phyloP scores from a whole-genome alignment of 768 basidiomycete species.

The Paxillus rubicundulus region DNA sequence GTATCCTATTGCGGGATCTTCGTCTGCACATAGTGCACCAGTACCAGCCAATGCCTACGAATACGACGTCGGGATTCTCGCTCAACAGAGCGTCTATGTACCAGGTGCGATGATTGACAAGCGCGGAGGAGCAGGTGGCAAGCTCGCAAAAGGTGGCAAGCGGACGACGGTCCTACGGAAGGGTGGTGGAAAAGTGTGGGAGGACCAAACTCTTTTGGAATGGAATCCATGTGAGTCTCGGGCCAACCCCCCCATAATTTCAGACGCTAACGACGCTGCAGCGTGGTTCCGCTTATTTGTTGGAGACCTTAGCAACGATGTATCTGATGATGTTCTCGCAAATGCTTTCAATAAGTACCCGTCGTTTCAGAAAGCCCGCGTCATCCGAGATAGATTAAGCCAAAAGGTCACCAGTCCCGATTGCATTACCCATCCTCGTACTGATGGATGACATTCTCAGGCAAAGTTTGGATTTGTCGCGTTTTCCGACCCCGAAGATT shows the following conservation, averaged over 20 bases:
- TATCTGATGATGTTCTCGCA: slow-evolving; percentile 90
- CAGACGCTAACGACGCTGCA: slow-evolving; percentile 29
- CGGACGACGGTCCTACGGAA: slow-evolving; percentile 91
- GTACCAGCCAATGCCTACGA: slow-evolving; percentile 90
- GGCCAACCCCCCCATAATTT: neutral
- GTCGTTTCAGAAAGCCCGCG: slow-evolving; percentile 92
- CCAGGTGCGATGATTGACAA: slow-evolving; percentile 90
- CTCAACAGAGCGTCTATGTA: slow-evolving; percentile 90
- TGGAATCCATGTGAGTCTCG: slow-evolving; percentile 88
- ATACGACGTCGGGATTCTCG: slow-evolving; percentile 87
- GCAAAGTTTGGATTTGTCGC: slow-evolving; percentile 97
- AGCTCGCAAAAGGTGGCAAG: slow-evolving; percentile 87
- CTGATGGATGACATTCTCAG: slow-evolving; percentile 37
- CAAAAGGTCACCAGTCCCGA: slow-evolving; percentile 64
- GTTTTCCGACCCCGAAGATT: slow-evolving; percentile 98
- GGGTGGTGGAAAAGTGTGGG: slow-evolving; percentile 96
- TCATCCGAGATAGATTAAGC: slow-evolving; percentile 91
- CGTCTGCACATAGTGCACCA: slow-evolving; percentile 68
- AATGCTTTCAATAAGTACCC: slow-evolving; percentile 93
- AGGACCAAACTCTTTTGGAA: slow-evolving; percentile 93
- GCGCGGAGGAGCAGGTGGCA: slow-evolving; percentile 80
- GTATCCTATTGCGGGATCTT: slow-evolving; percentile 61
- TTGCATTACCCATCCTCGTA: neutral
- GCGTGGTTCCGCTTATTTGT: slow-evolving; percentile 98
- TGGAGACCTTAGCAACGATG: slow-evolving; percentile 97